These are phyloP conservation scores for Astrothelium subdiscretum DNA, from an alignment of 495 filamentous ascomycete genomes.

Conservation along the genomic window DNA sequence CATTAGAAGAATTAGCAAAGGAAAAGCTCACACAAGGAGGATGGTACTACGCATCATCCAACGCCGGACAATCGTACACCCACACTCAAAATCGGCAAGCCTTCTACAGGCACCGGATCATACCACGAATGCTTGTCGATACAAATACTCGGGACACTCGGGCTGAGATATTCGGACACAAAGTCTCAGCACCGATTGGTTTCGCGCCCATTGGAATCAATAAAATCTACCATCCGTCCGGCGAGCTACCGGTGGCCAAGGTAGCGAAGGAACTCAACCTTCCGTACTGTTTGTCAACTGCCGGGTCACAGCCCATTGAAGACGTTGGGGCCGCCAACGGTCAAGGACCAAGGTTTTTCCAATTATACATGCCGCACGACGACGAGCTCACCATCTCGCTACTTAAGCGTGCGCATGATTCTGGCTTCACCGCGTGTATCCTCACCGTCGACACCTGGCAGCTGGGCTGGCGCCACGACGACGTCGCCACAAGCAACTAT, in stretches of 20 bases:
- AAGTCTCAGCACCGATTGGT: constrained; percentile 46
- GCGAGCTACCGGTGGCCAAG: constrained; percentile 47
- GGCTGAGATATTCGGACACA: constrained; percentile 51
- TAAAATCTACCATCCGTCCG: constrained; percentile 47
- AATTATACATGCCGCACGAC: constrained; percentile 56
- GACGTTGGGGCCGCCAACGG: constrained; percentile 47
- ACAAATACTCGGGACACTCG: constrained; percentile 47
- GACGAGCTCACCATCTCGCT: constrained; percentile 46
- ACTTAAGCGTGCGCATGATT: constrained; percentile 40
- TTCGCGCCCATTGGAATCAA: constrained; percentile 60
- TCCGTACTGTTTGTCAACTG: constrained; percentile 45
- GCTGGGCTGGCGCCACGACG: constrained; percentile 54
- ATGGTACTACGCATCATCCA: constrained; percentile 54
- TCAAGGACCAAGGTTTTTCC: constrained; percentile 42
- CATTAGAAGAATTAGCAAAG: constrained; percentile 47
- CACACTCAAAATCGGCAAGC: constrained; percentile 56
- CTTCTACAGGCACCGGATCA: constrained; percentile 57
- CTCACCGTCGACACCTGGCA: constrained; percentile 57
- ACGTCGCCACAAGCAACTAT: constrained; percentile 46
- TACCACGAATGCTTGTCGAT: constrained; percentile 51
- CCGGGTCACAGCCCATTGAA: constrained; percentile 46
- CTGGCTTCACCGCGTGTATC: constrained; percentile 47
- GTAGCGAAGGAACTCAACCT: constrained; percentile 46
- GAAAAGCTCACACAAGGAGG: constrained; percentile 41
- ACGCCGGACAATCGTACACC: constrained; percentile 53